Base-by-base conservation (phyloP, 257 asterid genomes). In the Plantago ovata region DNA sequence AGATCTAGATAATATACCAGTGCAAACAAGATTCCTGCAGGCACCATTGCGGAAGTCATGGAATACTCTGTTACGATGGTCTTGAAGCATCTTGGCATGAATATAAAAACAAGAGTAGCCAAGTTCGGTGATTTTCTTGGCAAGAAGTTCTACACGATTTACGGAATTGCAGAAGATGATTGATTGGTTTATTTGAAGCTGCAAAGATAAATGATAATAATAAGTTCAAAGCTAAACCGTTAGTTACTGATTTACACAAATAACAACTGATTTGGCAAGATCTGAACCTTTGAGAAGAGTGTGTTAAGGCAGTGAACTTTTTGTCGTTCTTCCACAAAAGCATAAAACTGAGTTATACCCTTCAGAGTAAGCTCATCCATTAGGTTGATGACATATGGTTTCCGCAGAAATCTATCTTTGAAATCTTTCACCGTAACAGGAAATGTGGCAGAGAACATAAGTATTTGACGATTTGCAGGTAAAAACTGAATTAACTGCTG, bases 41-140 rank as follows among this genome's bases (percentile, higher is more conserved):
- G 92, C 95, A 60, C 97, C 95, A 71, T 89, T 89, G 62, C 97
- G 94, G 69, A 89, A 89, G 75, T 88, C 95, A 47, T 88, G 96
- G 75, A 88, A 87, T 33, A 87, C 96, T 76, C 96, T 77, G 72
- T 85, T 87, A 64, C 96, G 86, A 58, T 87, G 96, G 74, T 87
- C 96, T 72, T 87, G 96, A 72, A 87, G 96, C 95, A 89, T 89
- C 79, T 89, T 89, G 10, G 96, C 96, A 59, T 89, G 96, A 59
- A 89, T 89, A 59, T 89, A 89, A 84, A 89, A 89, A 76, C 96
- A 89, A 58, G 96, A 85, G 79, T 78, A 89, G 58, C 95, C 96
- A 23, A 89, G 95, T 76, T 89, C 95, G 1, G 96, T 89, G 53
- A 89, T 89, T 77, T 89, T 85, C 87, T 85, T 89, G 68, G 96